Conservation (phyloP, 495 filamentous ascomycete genomes). For the Tuber magnatum region DNA sequence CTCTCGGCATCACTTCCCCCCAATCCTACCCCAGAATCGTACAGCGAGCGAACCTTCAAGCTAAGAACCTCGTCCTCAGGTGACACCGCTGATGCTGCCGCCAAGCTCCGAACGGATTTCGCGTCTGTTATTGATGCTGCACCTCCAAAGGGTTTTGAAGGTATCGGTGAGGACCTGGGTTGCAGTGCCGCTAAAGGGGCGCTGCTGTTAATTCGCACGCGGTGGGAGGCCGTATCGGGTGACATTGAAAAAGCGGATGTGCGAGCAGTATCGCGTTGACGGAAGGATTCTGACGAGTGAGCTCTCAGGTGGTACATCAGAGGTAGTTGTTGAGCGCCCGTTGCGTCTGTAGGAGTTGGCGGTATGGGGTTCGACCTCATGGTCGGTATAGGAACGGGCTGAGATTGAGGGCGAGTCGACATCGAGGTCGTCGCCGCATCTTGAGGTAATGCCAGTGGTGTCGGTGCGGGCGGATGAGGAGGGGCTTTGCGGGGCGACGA, state of each 20-base stretch:
- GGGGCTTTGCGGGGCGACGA: background rate
- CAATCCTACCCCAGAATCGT: conserved; percentile 36
- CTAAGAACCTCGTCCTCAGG: conserved; percentile 40
- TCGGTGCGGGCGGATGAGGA: background rate
- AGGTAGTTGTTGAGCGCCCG: background rate
- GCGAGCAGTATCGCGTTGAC: background rate
- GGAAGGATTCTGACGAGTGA: background rate
- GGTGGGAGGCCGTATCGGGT: background rate
- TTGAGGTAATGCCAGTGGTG: background rate
- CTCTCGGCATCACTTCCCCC: conserved; percentile 34
- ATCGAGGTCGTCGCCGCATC: background rate
- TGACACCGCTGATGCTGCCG: conserved; percentile 30
- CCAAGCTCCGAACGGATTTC: conserved; percentile 27
- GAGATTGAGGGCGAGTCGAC: conserved; percentile 1
- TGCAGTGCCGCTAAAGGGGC: conserved; percentile 6
- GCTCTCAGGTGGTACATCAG: background rate
- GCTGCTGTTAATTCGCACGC: background rate
- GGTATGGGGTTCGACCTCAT: background rate
- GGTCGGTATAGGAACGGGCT: background rate
- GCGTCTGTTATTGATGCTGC: conserved; percentile 21
- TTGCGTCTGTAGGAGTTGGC: background rate
- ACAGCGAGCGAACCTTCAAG: conserved; percentile 38
- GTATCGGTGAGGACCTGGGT: background rate
- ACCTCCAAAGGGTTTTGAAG: conserved; percentile 19
- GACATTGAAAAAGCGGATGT: conserved; percentile 1